Conservation (phyloP, 2,329 filamentous ascomycete species). For the Aschersonia sp. region DNA sequence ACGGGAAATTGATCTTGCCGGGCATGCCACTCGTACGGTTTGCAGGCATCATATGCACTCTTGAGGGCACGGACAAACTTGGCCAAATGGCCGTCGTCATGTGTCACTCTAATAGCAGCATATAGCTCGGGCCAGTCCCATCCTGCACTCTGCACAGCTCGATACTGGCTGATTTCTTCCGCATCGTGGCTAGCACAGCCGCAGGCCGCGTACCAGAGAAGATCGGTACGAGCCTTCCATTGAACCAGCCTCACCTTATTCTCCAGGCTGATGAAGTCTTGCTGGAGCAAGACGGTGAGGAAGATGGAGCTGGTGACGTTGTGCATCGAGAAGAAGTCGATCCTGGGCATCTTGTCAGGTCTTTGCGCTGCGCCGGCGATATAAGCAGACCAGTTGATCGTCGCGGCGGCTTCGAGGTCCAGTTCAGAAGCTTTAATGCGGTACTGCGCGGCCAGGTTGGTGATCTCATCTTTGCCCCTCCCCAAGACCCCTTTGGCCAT, state of each 20-base stretch:
- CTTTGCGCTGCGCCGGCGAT: slow-evolving; percentile 29
- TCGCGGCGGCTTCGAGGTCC: slow-evolving; percentile 12
- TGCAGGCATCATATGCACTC: slow-evolving; percentile 13
- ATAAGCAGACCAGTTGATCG: slow-evolving; percentile 14
- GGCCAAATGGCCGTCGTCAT: slow-evolving; percentile 20
- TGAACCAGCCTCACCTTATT: slow-evolving; percentile 45
- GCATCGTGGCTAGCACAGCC: slow-evolving; percentile 24
- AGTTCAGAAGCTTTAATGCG: slow-evolving; percentile 22
- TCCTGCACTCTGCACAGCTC: slow-evolving; percentile 4
- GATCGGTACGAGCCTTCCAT: slow-evolving; percentile 49
- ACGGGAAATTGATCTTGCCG: slow-evolving; percentile 6
- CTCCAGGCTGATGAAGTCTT: slow-evolving; percentile 16
- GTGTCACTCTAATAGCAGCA: slow-evolving; percentile 7
- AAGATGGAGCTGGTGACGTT: slow-evolving; percentile 17
- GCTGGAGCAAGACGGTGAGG: slow-evolving; percentile 12
- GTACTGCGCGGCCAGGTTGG: slow-evolving; percentile 38
- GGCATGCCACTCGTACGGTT: slow-evolving; percentile 7
- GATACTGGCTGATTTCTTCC: slow-evolving; percentile 9
- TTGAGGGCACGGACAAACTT: slow-evolving; percentile 20
- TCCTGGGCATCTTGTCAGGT: slow-evolving; percentile 37
- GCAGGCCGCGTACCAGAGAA: slow-evolving; percentile 48
- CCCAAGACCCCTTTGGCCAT: slow-evolving; percentile 17
- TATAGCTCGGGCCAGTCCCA: slow-evolving; percentile 14
- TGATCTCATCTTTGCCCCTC: slow-evolving; percentile 40
- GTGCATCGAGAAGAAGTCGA: slow-evolving; percentile 49